These are phyloP conservation scores for Starmerella riodocensis DNA, from an alignment of 805 yeast genomes.

Conservation along the genomic window DNA sequence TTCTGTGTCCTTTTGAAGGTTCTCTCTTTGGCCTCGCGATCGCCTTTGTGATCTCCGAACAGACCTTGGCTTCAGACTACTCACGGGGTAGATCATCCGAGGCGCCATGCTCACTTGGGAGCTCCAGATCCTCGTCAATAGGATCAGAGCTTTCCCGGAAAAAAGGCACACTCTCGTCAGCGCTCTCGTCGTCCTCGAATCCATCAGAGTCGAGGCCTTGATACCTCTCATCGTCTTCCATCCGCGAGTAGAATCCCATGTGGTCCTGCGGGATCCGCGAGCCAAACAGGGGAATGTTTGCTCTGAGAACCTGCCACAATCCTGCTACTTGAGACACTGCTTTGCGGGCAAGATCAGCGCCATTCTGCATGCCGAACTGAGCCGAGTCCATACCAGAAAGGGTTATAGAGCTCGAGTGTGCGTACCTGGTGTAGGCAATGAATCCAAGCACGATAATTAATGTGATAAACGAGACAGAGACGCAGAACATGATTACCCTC, in stretches of 20 bases:
- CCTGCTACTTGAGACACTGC: slow-evolving; percentile 3
- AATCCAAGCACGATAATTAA: neutral
- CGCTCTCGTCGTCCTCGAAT: slow-evolving; percentile 6
- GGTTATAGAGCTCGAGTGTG: neutral
- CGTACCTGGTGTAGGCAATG: neutral
- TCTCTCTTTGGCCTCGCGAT: too few relatives aligned
- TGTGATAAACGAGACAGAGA: neutral
- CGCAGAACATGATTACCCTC: neutral
- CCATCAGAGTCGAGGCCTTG: slow-evolving; percentile 21
- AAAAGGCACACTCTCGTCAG: neutral
- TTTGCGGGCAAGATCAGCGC: neutral
- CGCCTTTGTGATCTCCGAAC: too few relatives aligned
- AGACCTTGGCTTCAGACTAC: too few relatives aligned
- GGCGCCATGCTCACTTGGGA: neutral
- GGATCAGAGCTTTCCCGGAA: too few relatives aligned
- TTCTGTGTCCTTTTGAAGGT: too few relatives aligned
- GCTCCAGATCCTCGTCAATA: neutral
- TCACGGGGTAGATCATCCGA: neutral
- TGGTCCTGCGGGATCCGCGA: slow-evolving; percentile 19
- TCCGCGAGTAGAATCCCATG: slow-evolving; percentile 25
- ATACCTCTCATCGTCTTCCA: slow-evolving; percentile 26
- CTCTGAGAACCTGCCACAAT: slow-evolving; percentile 6
- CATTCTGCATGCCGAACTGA: neutral
- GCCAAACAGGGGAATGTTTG: slow-evolving; percentile 13
- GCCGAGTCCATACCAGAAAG: neutral